Conservation (phyloP, 2,329 filamentous ascomycete species). For the Colletotrichum orchidophilum region DNA sequence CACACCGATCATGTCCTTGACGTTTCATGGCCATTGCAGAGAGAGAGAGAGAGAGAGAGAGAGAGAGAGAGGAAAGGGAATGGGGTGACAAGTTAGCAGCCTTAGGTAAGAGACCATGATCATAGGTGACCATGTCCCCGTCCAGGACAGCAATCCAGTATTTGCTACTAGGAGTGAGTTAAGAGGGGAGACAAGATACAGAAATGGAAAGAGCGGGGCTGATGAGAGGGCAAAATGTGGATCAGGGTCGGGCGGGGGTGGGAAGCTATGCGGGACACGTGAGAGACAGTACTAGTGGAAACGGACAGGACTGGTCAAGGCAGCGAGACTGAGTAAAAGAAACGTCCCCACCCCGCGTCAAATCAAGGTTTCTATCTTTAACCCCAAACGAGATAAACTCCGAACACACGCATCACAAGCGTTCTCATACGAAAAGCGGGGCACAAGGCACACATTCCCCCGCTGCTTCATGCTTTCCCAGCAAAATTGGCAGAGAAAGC, state of each 20-base stretch:
- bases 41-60: neutral
- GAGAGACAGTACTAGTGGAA: neutral
- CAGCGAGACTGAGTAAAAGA: neutral
- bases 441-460: neutral
- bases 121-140: neutral
- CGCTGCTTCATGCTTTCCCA: neutral
- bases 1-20: neutral
- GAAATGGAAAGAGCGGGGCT: neutral
- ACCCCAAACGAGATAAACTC: slow-evolving; percentile 33
- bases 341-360: slow-evolving; percentile 18
- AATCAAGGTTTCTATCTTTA: slow-evolving; percentile 33
- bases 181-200: neutral
- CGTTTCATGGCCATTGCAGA: slow-evolving; percentile 1
- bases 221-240: neutral
- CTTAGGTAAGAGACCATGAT: neutral
- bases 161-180: neutral
- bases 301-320: neutral
- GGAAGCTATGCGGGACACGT: neutral
- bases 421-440: neutral
- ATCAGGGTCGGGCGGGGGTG: neutral
- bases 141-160: neutral
- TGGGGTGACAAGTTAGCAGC: neutral
- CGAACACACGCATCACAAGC: slow-evolving; percentile 31
- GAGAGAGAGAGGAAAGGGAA: too few species aligned
- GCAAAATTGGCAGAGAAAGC: slow-evolving; percentile 7